Conservation (phyloP, 352 stramenopile species). For the Bremia lactucae region DNA sequence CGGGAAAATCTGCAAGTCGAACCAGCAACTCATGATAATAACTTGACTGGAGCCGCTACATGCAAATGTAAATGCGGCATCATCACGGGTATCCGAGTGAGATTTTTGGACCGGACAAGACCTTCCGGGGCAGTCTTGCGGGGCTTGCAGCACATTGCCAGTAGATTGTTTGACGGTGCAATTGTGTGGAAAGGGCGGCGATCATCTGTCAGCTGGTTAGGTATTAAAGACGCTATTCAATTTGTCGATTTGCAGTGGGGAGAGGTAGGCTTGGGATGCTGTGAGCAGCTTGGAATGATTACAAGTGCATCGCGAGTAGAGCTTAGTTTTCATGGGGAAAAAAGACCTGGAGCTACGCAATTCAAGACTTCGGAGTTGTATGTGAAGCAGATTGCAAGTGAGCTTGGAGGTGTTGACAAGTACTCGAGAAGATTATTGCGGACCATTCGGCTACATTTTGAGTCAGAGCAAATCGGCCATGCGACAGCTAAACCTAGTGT, state of each 20-base stretch:
- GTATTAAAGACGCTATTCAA: slow-evolving; percentile 20
- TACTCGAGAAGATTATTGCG: slow-evolving; percentile 29
- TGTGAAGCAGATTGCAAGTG: slow-evolving; percentile 17
- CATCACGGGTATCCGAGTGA: slow-evolving; percentile 20
- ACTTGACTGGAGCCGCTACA: neutral
- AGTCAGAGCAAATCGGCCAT: neutral
- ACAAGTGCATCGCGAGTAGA: slow-evolving; percentile 15
- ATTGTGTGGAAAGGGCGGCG: slow-evolving; percentile 29
- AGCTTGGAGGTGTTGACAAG: slow-evolving; percentile 30
- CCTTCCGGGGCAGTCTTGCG: slow-evolving; percentile 28
- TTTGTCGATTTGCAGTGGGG: slow-evolving; percentile 24
- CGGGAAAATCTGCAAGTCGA: slow-evolving; percentile 5
- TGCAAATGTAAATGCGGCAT: slow-evolving; percentile 24
- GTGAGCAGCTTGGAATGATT: slow-evolving; percentile 19
- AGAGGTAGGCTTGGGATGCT: slow-evolving; percentile 25
- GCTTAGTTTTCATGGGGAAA: slow-evolving; percentile 20
- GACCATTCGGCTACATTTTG: slow-evolving; percentile 28
- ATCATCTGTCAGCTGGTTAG: slow-evolving; percentile 37
- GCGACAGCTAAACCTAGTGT: slow-evolving; percentile 20
- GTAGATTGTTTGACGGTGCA: slow-evolving; percentile 28
- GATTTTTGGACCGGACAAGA: slow-evolving; percentile 25
- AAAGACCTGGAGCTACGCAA: neutral
- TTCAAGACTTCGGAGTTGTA: slow-evolving; percentile 26
- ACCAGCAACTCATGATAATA: neutral
- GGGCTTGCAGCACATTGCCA: slow-evolving; percentile 24